Evolutionary conservation across 1,284 basidiomycete species (phyloP).

Genomic region (Tilletia horrida): DNA sequence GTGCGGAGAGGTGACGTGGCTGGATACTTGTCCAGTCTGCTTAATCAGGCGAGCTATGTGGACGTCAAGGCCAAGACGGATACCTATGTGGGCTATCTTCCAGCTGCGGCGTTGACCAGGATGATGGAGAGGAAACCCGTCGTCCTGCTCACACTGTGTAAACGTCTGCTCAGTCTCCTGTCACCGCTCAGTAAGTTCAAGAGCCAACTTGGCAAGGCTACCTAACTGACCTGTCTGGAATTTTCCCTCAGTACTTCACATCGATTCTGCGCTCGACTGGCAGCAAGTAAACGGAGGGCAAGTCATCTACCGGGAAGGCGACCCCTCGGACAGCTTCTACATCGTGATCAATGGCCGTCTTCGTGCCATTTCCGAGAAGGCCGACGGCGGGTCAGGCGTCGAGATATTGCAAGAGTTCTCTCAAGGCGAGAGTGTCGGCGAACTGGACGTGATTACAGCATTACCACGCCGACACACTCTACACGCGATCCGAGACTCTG

Average conservation of each 20-base stretch:
- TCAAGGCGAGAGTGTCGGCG: slow-evolving; percentile 70
- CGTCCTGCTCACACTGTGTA: slow-evolving; percentile 90
- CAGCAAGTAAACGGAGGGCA: slow-evolving; percentile 91
- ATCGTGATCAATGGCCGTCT: slow-evolving; percentile 95
- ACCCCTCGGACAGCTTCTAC: slow-evolving; percentile 88
- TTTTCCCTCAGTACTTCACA: slow-evolving; percentile 69
- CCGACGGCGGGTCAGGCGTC: slow-evolving; percentile 64
- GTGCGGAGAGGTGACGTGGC: slow-evolving; percentile 90
- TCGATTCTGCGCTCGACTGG: slow-evolving; percentile 96
- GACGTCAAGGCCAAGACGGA: slow-evolving; percentile 96
- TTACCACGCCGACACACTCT: slow-evolving; percentile 82
- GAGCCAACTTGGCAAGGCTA: too few relatives aligned
- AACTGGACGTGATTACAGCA: slow-evolving; percentile 95
- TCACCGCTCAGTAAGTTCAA: slow-evolving; percentile 76
- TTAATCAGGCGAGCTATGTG: slow-evolving; percentile 87
- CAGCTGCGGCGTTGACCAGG: slow-evolving; percentile 79
- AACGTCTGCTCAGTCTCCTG: slow-evolving; percentile 85
- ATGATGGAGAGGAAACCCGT: slow-evolving; percentile 91
- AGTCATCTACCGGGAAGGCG: slow-evolving; percentile 85
- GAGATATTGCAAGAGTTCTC: slow-evolving; percentile 89
- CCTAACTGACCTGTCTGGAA: background rate
- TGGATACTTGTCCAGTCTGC: slow-evolving; percentile 91
- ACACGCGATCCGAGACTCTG: slow-evolving; percentile 95
- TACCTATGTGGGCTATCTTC: slow-evolving; percentile 90
- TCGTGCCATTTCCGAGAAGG: slow-evolving; percentile 67